Evolutionary conservation across 768 basidiomycete species (phyloP).

Genomic region (Pseudohyphozyma bogoriensis): DNA sequence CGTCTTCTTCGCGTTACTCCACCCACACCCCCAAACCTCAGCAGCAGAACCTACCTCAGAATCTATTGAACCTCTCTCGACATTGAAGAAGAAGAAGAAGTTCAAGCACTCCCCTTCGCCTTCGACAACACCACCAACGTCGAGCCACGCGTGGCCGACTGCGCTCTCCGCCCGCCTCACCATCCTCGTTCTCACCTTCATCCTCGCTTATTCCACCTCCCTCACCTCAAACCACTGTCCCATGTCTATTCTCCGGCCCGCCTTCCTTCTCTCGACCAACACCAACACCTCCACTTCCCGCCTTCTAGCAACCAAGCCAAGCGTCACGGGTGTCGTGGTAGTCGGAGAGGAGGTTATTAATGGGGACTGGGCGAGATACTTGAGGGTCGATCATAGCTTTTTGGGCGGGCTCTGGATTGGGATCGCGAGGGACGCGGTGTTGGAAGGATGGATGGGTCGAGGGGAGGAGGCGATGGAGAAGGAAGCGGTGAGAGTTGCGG

Average conservation of each 20-base stretch:
- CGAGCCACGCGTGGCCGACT: no score
- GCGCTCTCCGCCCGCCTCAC: no score
- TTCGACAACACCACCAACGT: neutral
- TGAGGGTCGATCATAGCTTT: constrained; percentile 51
- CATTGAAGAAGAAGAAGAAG: neutral
- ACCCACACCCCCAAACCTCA: neutral
- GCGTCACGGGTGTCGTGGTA: constrained; percentile 68
- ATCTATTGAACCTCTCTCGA: neutral
- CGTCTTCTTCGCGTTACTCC: constrained; percentile 5
- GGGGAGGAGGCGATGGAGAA: constrained; percentile 43
- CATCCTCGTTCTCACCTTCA: neutral
- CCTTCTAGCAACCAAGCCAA: constrained; percentile 57
- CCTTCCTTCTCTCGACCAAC: neutral
- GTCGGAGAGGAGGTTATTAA: constrained; percentile 53
- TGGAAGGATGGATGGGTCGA: constrained; percentile 46
- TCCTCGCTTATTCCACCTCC: constrained; percentile 2
- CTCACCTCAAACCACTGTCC: constrained; percentile 7
- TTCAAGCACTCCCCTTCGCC: neutral
- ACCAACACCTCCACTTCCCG: constrained; percentile 33
- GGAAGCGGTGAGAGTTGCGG: constrained; percentile 12
- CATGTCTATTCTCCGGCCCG: neutral
- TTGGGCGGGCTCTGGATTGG: constrained; percentile 62
- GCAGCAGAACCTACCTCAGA: no score
- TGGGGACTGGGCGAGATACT: constrained; percentile 40
- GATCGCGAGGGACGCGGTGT: constrained; percentile 34